A percentile compares a stretch with the other conserved stretches of the same genome.
phyloP scores from a whole-genome alignment of 257 asterid genomes.

The Solanum gracilifrons region DNA sequence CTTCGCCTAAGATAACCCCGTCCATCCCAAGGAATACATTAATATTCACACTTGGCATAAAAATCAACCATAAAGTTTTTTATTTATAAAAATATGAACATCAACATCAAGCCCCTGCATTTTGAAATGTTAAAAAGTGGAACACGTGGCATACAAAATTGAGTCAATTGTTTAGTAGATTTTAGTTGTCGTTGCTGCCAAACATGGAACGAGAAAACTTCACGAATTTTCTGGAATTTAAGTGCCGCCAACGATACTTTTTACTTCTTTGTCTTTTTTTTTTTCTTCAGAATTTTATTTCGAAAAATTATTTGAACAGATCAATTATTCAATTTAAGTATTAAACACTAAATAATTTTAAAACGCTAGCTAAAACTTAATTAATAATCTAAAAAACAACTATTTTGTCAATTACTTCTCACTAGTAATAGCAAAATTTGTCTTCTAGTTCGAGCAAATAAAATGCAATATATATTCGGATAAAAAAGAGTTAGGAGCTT shows the following conservation, averaged over 20 bases:
- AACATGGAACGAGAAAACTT: neutral
- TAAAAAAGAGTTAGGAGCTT: too few species aligned
- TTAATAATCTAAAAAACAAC: neutral
- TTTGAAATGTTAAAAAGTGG: conserved; percentile 21
- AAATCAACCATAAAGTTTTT: conserved; percentile 57
- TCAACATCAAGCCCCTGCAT: conserved; percentile 31
- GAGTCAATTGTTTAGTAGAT: neutral
- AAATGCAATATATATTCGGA: neutral
- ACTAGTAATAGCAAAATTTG: too few species aligned
- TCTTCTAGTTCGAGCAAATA: neutral
- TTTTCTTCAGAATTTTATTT: too few species aligned
- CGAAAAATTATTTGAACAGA: neutral
- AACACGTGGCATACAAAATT: neutral
- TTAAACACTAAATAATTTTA: too few species aligned
- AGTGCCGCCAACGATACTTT: neutral
- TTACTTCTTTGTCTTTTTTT: too few species aligned
- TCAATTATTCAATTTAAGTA: too few species aligned
- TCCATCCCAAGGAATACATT: too few species aligned
- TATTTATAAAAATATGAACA: conserved; percentile 22
- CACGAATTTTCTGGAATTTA: neutral
- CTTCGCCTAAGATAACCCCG: too few species aligned
- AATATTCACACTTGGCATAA: conserved; percentile 32
- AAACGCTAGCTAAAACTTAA: neutral
- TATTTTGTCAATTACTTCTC: too few species aligned
- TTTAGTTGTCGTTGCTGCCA: neutral